Evolutionary conservation across 805 yeast genomes (phyloP), one percentile per base, ranked within the genome.

Genomic region (Wickerhamiella kazuoi): DNA sequence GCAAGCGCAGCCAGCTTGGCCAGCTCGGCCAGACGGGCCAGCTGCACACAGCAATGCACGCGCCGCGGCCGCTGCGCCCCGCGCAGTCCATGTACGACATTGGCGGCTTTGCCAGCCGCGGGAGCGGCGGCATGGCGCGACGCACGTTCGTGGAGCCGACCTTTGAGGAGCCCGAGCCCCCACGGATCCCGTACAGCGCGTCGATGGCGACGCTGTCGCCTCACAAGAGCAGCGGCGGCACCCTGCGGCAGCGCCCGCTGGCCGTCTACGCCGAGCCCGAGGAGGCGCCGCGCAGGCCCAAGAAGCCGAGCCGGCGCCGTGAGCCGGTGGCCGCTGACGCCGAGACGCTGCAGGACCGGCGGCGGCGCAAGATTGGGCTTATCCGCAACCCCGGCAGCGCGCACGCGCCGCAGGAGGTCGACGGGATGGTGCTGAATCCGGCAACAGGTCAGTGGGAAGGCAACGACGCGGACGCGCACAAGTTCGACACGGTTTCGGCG

Each of bases 371-470:
- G 5, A 29, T 39, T 9, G 41, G 41, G 3, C 38, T 47, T 11
- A 49, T 49, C 24, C 36, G 46, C 19, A 44, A 47, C 35, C 46
- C 50, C 3, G 33, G 31, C 5, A 32, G 35, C 9, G 13, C 21
- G 16, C 8, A 33, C 9, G 30, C 37, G 14, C 36, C 34, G 13
- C 48, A 44, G 30, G 49, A 45, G 28, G 42, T 40, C 21, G 44
- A 48, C 23, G 54, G 54, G n/a, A 50, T 50, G 54, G 48, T 44
- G 2, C 43, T 50, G 21, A 48, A 50, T 40, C 52, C 53, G 4
- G 38, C 28, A 4, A 41, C 47, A 1, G 48, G 53, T 6, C 33
- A 39, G 35, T 50, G 54, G 54, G 53, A 50, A 29, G 54, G 54
- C 7, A 50, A 50, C 26, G 54, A 50, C 3, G 37, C 37, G 8